A percentile compares a stretch with the other conserved stretches of the same genome.
phyloP scores from a whole-genome alignment of 1,284 basidiomycete genomes.

The Singerocomus rubriflavus region DNA sequence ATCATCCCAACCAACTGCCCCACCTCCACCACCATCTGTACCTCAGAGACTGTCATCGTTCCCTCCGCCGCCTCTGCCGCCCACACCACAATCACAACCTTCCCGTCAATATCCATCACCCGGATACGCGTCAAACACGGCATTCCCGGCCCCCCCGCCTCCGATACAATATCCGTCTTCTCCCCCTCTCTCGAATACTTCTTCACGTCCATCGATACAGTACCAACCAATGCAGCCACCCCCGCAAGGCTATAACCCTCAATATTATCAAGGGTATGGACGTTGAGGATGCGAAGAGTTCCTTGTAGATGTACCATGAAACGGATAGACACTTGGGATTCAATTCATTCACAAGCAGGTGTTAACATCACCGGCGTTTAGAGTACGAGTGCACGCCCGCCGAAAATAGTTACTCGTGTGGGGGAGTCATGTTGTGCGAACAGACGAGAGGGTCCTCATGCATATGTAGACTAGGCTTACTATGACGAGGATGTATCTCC shows the following conservation, averaged over 20 bases:
- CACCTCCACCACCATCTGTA: slow-evolving; percentile 31
- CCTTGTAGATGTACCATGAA: background rate
- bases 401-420: background rate
- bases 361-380: background rate
- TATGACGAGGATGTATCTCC: slow-evolving; percentile 23
- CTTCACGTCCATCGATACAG: slow-evolving; percentile 14
- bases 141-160: slow-evolving; percentile 34
- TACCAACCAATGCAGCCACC: slow-evolving; percentile 34
- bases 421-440: background rate
- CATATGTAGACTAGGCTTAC: background rate
- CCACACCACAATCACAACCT: slow-evolving; percentile 27
- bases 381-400: background rate
- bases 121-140: slow-evolving; percentile 21
- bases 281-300: slow-evolving; percentile 15
- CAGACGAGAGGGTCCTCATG: background rate
- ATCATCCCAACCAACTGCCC: slow-evolving; percentile 17
- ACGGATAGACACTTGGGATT: background rate
- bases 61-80: slow-evolving; percentile 32
- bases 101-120: slow-evolving; percentile 23
- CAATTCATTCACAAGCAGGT: background rate
- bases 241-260: slow-evolving; percentile 21
- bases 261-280: slow-evolving; percentile 27
- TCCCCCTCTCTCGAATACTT: slow-evolving; percentile 22
- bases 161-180: slow-evolving; percentile 24
- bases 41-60: slow-evolving; percentile 21